Evolutionary conservation across 2,329 filamentous ascomycete genomes (phyloP).

Genomic region (Colletotrichum incanum): DNA sequence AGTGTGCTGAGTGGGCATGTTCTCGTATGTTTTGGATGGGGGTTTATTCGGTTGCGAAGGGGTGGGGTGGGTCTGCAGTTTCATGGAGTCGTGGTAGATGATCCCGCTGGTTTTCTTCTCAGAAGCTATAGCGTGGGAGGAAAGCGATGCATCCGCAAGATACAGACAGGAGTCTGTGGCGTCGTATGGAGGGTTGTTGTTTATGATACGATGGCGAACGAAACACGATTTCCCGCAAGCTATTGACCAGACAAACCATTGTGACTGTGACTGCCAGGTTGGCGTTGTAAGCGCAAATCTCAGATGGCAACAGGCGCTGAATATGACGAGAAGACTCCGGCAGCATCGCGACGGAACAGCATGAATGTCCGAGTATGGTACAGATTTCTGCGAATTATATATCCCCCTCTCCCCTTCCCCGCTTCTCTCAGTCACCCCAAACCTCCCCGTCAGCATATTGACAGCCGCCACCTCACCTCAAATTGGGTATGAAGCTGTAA

Average conservation of each 20-base stretch:
- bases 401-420: neutral
- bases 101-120: neutral
- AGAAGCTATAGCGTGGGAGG: neutral
- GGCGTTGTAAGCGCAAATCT: neutral
- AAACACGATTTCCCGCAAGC: neutral
- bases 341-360: neutral
- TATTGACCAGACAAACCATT: neutral
- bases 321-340: too few species aligned
- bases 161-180: neutral
- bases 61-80: neutral
- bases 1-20: neutral
- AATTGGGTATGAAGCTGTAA: slow-evolving; percentile 12
- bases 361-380: slow-evolving; percentile 1
- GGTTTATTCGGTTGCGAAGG: neutral
- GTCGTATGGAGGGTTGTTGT: neutral
- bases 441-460: slow-evolving; percentile 3
- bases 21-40: too few species aligned
- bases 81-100: neutral
- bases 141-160: neutral
- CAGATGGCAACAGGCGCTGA: neutral
- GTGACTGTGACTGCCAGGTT: neutral
- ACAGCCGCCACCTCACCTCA: neutral
- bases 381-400: slow-evolving; percentile 16
- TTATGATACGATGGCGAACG: neutral
- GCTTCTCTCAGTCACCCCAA: neutral